Evolutionary conservation across 768 basidiomycete genomes (phyloP).

Genomic region (Suillus bovinus): DNA sequence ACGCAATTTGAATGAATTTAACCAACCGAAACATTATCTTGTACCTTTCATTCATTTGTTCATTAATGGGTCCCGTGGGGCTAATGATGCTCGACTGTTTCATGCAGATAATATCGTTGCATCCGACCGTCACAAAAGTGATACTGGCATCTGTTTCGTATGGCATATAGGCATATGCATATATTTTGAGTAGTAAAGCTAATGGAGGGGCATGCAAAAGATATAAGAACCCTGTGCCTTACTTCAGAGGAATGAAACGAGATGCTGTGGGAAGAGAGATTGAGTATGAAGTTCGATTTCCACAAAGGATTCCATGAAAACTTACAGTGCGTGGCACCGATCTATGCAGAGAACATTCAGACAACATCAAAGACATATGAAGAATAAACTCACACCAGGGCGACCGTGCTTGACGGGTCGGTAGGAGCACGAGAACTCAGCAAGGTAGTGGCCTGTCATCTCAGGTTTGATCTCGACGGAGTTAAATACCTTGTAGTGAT

Average conservation of each 20-base stretch:
- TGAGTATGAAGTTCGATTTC: background rate
- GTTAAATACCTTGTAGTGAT: constrained; percentile 71
- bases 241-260: constrained; percentile 97
- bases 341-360: constrained; percentile 41
- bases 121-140: background rate
- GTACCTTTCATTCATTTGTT: constrained; percentile 4
- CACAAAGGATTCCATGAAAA: constrained; percentile 15
- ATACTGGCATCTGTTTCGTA: constrained; percentile 22
- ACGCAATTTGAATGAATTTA: constrained; percentile 37
- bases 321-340: constrained; percentile 90
- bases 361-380: constrained; percentile 10
- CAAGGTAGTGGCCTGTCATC: constrained; percentile 99
- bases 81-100: background rate
- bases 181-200: constrained; percentile 34
- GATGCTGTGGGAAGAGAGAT: constrained; percentile 48
- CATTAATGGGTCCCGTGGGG: background rate
- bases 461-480: constrained; percentile 99
- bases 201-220: constrained; percentile 28
- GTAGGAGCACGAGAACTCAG: constrained; percentile 96
- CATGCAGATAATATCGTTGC: background rate
- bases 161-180: constrained; percentile 33
- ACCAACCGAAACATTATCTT: constrained; percentile 12
- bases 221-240: constrained; percentile 38
- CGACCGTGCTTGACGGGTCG: constrained; percentile 99
- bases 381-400: constrained; percentile 79